Base-by-base conservation (phyloP, 2,329 filamentous ascomycete genomes). In the Thielaviopsis ethacetica region DNA sequence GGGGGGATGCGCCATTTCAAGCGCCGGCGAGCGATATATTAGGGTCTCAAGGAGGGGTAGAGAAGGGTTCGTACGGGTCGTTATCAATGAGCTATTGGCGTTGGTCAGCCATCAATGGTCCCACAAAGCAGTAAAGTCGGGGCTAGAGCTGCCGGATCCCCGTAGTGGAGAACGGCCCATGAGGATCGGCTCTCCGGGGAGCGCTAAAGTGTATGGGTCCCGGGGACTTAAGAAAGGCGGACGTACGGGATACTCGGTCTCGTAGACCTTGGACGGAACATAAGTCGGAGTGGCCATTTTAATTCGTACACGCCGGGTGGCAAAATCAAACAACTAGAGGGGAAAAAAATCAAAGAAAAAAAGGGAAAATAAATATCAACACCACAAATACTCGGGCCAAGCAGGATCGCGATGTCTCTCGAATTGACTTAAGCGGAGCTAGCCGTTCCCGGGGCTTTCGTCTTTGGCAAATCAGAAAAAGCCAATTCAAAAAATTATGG, bases 1-100 rank as follows among this genome's bases (percentile, higher is more conserved):
- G 34, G 34, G 19, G 15, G 34, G 19, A 9, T 27, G 10, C 24
- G 41, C 38, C 9, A 51, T n/a, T 34, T 19, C 1, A n/a, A 44
- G 24, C 6, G 30, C 26, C 24, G 5, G 54, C 7, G 27, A 21
- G 27, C 34, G 22, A 6, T 24, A 34, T 13, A 12, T 51, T 34
- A 49, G 27, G 30, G 50, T 9, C 26, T 44, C n/a, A 47, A 51
- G 21, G 58, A 49, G 54, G 54, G 54, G 19, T 56, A 59, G 38
- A n/a, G 15, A 44, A 44, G 38, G 38, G 19, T 63, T 73, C 85
- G 70, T 91, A 96, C 91, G 93, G 93, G 74, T 98, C 93, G 76
- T 88, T 94, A 78, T 98, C 93, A 74, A 98, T 97, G 76, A 97
- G 86, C 93, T 98, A 75, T 65, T 68, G 68, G 51, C 59, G 61